These are phyloP conservation scores for Podospora bellae-mahoneyi DNA, from an alignment of 495 filamentous ascomycete species.

Conservation along the genomic window DNA sequence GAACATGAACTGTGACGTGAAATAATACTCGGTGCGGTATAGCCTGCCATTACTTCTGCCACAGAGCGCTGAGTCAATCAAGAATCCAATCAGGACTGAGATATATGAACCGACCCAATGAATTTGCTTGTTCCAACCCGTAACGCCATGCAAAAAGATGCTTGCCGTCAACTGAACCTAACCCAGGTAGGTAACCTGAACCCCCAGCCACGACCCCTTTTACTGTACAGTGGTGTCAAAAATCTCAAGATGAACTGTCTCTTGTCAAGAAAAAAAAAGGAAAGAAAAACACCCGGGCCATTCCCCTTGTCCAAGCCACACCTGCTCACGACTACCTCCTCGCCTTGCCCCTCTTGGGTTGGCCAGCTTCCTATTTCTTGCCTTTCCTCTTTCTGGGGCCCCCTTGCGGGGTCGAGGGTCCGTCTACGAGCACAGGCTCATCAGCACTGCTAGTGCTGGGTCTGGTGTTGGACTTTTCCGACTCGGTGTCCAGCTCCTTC, in stretches of 20 bases:
- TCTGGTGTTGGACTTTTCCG: slow-evolving; percentile 32
- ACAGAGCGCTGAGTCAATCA: background rate
- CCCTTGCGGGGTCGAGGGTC: slow-evolving; percentile 48
- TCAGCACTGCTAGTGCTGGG: slow-evolving; percentile 50
- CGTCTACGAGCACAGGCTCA: slow-evolving; percentile 81
- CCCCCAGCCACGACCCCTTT: slow-evolving; percentile 7
- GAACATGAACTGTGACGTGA: too few relatives aligned
- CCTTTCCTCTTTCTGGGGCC: slow-evolving; percentile 70
- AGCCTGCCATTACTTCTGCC: background rate
- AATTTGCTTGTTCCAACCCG: slow-evolving; percentile 21
- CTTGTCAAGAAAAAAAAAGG: background rate
- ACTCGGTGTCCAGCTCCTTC: slow-evolving; percentile 72
- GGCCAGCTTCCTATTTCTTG: slow-evolving; percentile 58
- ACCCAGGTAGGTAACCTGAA: background rate
- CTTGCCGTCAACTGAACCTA: slow-evolving; percentile 18
- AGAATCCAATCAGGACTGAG: background rate
- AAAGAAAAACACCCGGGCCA: background rate
- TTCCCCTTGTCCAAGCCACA: background rate
- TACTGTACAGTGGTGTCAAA: slow-evolving; percentile 22
- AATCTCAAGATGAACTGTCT: background rate
- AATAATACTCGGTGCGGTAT: background rate
- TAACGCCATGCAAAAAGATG: slow-evolving; percentile 32
- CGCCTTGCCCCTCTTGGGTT: background rate
- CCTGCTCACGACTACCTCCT: background rate
- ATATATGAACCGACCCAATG: background rate